These are phyloP conservation scores for Solioccasus polychromus DNA, from an alignment of 768 basidiomycete genomes.

Conservation along the genomic window DNA sequence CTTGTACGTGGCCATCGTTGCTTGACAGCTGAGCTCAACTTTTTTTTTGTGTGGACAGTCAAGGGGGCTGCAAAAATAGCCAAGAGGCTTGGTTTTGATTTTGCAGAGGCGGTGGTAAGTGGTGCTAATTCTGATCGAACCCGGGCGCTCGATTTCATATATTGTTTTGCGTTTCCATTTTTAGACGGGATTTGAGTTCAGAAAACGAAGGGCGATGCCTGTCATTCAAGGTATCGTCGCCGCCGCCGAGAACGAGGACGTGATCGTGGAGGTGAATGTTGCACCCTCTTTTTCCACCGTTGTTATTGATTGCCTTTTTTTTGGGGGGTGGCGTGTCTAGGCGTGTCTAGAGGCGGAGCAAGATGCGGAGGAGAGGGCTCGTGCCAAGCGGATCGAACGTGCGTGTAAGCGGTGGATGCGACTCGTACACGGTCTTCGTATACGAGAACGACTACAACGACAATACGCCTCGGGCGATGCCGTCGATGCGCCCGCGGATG, in stretches of 20 bases:
- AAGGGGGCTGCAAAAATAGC: conserved; percentile 90
- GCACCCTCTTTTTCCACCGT: background rate
- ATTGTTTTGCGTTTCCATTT: conserved; percentile 1
- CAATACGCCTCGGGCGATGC: conserved; percentile 53
- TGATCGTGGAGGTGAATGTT: conserved; percentile 67
- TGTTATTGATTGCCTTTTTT: conserved; percentile 1
- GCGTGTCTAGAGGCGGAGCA: conserved; percentile 84
- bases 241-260: conserved; percentile 72
- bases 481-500: background rate
- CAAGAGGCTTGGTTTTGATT: conserved; percentile 80
- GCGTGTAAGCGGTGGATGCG: conserved; percentile 86
- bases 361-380: conserved; percentile 73
- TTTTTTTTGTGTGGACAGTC: conserved; percentile 39
- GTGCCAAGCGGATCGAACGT: conserved; percentile 70
- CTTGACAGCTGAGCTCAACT: conserved; percentile 10
- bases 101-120: conserved; percentile 93
- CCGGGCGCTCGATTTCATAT: conserved; percentile 4
- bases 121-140: conserved; percentile 11
- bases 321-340: conserved; percentile 46
- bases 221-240: conserved; percentile 84
- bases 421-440: conserved; percentile 83
- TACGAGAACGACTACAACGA: conserved; percentile 76
- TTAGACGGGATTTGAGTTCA: conserved; percentile 96
- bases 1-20: conserved; percentile 60
- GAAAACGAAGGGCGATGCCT: conserved; percentile 84